Evolutionary conservation across 2,329 filamentous ascomycete genomes (phyloP), one percentile per base, ranked within the genome.

Genomic region (Samsoniella hepiali): DNA sequence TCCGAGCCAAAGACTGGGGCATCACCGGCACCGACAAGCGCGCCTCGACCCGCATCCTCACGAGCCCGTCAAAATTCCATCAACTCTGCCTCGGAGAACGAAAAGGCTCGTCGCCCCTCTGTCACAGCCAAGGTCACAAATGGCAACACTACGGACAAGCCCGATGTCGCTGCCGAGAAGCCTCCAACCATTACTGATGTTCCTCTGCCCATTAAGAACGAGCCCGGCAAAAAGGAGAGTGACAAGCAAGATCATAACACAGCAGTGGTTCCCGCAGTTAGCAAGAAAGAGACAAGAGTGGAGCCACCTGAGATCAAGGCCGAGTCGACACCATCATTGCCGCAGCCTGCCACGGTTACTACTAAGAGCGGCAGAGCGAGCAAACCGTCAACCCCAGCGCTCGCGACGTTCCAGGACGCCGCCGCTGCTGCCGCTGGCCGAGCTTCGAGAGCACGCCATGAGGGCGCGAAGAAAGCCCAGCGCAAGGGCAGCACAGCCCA

Each of bases 11-110:
- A 82, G 67, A 81, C 77, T 67, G 76, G 74, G 60, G 79, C 73
- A 68, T 91, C 88, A 47, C 89, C 90, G 34, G 85, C 82, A 9
- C 88, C 88, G 7, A 75, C 77, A 54, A 76, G 77, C 64, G 75
- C 78, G 36, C 78, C 85, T 64, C 85, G 89, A 50, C 88, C 91
- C 13, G 81, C 85, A 58, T 88, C 88, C 5, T 87, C 89, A 6
- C 86, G 91, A 68, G 86, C 87, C 44, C 87, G 92, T 70, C 91
- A 93, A 72, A 93, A 90, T 71, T 91, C 90, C 17, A 83, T 85
- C 62, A 84, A 86, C 64, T 83, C 84, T n/a, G 78, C 76, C 58
- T 78, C 78, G 40, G 87, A 91, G 65, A 82, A 80, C 66, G 72
- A 76, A 62, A 81, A 82, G 62, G 76, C 81, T 65, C 80, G 85